Percentiles rank a stretch among this genome's conserved stretches.
Conservation (phyloP, 1,284 basidiomycete genomes). For the Vanrija sp. region DNA sequence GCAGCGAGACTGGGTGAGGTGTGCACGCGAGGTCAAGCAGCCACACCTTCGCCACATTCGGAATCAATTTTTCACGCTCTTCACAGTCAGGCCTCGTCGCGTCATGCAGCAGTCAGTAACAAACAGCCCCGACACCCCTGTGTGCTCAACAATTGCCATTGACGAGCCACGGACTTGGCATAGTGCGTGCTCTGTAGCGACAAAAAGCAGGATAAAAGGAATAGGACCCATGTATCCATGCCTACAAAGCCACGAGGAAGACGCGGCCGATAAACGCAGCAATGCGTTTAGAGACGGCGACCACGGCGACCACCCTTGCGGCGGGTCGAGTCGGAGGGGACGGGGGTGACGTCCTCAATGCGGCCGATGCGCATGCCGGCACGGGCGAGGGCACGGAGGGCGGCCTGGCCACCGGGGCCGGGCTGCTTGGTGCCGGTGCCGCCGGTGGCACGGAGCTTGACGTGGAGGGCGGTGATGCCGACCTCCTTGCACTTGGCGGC, state of each 20-base stretch:
- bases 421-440: constrained; percentile 99
- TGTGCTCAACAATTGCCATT: constrained; percentile 7
- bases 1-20: no score
- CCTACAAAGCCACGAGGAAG: not conserved
- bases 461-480: constrained; percentile 85
- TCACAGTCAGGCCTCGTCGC: no score
- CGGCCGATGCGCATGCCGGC: constrained; percentile 98
- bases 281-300: constrained; percentile 71
- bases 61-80: constrained; percentile 17
- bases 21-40: no score
- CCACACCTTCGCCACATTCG: no score
- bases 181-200: constrained; percentile 22
- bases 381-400: constrained; percentile 96
- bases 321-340: constrained; percentile 95
- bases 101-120: no score
- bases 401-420: constrained; percentile 96
- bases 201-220: constrained; percentile 3
- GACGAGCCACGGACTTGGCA: constrained; percentile 14
- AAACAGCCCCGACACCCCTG: no score
- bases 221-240: not conserved
- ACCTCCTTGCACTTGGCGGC: constrained; percentile 96
- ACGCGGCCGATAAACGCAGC: not conserved
- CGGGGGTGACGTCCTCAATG: constrained; percentile 90
- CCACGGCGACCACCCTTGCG: constrained; percentile 99
- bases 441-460: constrained; percentile 94